Percentiles rank a stretch among this genome's conserved stretches.
Conservation (phyloP, 2,329 filamentous ascomycete species). For the Colletotrichum spaethianum region DNA sequence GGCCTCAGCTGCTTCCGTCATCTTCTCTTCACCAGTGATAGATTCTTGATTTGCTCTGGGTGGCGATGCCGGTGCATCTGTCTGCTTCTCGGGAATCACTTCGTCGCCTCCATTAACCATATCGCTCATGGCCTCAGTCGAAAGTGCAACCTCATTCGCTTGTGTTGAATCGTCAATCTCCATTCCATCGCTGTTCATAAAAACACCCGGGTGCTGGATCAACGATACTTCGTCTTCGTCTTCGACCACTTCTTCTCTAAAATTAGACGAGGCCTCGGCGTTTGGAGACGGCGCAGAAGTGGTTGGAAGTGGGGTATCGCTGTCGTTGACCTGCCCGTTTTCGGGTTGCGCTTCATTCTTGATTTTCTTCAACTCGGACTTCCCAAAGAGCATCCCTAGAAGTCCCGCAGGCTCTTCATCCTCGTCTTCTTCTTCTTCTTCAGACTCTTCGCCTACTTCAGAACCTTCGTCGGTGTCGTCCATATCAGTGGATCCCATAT, state of each 20-base stretch:
- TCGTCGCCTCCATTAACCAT: background rate
- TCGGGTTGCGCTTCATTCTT: constrained; percentile 53
- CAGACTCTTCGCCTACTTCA: constrained; percentile 59
- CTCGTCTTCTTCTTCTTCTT: constrained; percentile 58
- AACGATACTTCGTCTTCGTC: constrained; percentile 52
- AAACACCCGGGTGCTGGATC: constrained; percentile 49
- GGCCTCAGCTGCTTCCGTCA: background rate
- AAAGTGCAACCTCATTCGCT: background rate
- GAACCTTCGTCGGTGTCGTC: constrained; percentile 59
- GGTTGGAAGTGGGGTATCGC: background rate
- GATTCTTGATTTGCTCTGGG: background rate
- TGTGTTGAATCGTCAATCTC: constrained; percentile 15
- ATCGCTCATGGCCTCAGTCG: background rate
- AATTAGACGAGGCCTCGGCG: constrained; percentile 23
- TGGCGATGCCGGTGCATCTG: background rate
- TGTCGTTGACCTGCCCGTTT: constrained; percentile 46
- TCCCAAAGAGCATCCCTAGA: constrained; percentile 71
- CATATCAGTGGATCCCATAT: constrained; percentile 72
- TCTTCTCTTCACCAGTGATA: background rate
- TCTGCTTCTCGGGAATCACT: background rate
- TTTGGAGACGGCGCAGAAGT: constrained; percentile 1
- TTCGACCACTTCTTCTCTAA: constrained; percentile 46
- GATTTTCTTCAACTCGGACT: constrained; percentile 69
- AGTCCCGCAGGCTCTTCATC: constrained; percentile 62
- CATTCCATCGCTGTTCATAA: constrained; percentile 22